Conservation (phyloP, 2,329 filamentous ascomycete genomes). For the Fusarium nodosum region DNA sequence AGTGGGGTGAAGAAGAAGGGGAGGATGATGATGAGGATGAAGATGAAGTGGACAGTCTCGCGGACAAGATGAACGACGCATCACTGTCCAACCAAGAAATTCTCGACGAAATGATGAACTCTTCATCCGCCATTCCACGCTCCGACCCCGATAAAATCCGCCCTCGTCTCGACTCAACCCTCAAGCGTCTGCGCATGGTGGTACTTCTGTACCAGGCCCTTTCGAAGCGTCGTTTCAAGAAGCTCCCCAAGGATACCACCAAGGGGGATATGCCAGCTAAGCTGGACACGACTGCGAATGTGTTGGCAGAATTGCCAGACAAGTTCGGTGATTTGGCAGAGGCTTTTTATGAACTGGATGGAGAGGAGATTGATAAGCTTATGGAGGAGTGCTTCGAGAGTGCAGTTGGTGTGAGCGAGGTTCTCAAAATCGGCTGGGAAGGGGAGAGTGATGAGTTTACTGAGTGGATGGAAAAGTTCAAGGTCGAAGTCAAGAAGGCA, state of each 20-base stretch:
- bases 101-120: constrained; percentile 77
- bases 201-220: constrained; percentile 77
- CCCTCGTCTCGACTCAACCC: constrained; percentile 72
- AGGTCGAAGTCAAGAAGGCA: constrained; percentile 64
- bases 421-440: constrained; percentile 72
- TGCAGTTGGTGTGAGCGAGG: constrained; percentile 68
- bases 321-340: constrained; percentile 77
- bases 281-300: constrained; percentile 68
- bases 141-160: constrained; percentile 75
- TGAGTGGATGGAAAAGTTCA: constrained; percentile 76
- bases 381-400: constrained; percentile 72
- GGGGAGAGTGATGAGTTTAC: constrained; percentile 81
- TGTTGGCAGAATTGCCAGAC: constrained; percentile 73
- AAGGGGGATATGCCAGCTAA: constrained; percentile 55
- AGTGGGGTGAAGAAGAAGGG: constrained; percentile 83
- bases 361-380: constrained; percentile 67
- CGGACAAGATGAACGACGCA: constrained; percentile 51
- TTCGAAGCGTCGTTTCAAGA: constrained; percentile 76
- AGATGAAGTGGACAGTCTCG: constrained; percentile 60
- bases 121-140: constrained; percentile 71
- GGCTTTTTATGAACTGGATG: constrained; percentile 78
- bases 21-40: constrained; percentile 68
- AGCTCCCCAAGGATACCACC: constrained; percentile 59
- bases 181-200: constrained; percentile 76
- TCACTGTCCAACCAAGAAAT: constrained; percentile 65